Evolutionary conservation across 306 rosid genomes (phyloP), one percentile per base, ranked within the genome.

Genomic region (Glycine latifolia): DNA sequence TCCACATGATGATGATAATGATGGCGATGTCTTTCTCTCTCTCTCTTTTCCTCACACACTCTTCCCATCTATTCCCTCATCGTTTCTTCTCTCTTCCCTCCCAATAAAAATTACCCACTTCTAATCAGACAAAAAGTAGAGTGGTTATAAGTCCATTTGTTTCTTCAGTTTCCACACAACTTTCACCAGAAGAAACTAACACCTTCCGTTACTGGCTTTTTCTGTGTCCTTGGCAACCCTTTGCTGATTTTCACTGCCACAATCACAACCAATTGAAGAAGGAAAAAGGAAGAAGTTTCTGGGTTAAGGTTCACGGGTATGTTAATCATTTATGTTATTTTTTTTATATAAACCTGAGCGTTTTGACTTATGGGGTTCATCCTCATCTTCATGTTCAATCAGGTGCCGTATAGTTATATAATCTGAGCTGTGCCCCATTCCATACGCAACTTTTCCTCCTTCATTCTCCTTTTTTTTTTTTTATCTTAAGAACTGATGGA

Each of bases 251-350:
- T 52, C 14, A 14, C 77, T 15, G n/a, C 39, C 58, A 54, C 17
- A 82, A 77, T 66, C 59, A 35, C 9, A 58, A 63, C 31, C 31
- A 26, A 26, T 26, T 37, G 78, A 77, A 82, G 17, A 67, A 67
- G 20, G 14, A 78, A 10, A 3, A 70, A 63, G 53, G 6, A 73
- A 46, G 15, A 52, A 60, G 33, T 58, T 79, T 77, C 75, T 73
- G 71, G 76, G 75, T 63, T 79, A 7, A 47, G 15, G 14, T 84
- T 86, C 86, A 84, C 81, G 74, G 83, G 89, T 73, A 87, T 69
- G 73, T 90, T 1, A 26, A 26, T 26, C 2, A 26, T 2, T 26
- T 1, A 26, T 26, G 31, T 2, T 26, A 26, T 26, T 26, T 76
- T 79, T 31, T 20, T 50, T 35, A 13, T 11, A 8, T 75, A 5